Evolutionary conservation across 257 asterid species (phyloP).

Genomic region (Paraleonurus japonicus): DNA sequence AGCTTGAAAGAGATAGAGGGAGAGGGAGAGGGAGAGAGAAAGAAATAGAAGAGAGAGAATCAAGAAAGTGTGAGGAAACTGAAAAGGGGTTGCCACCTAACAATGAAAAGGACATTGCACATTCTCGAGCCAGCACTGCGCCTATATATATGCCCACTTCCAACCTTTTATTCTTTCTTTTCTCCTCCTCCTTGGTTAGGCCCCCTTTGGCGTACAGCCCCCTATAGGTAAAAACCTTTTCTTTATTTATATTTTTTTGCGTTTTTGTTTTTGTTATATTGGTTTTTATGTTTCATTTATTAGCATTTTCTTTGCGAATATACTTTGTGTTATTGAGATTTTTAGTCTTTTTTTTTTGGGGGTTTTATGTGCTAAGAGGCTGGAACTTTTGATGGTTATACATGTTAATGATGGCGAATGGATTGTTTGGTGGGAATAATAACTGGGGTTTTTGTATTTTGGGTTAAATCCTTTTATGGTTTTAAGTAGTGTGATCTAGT

Average conservation of each 20-base stretch:
- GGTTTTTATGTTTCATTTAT: neutral
- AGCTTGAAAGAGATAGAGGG: constrained; percentile 21
- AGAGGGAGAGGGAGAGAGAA: too few relatives aligned
- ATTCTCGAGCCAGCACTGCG: constrained; percentile 28
- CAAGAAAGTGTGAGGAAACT: constrained; percentile 12
- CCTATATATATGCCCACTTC: constrained; percentile 44
- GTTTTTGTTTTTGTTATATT: neutral
- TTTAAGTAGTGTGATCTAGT: neutral
- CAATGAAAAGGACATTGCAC: constrained; percentile 33
- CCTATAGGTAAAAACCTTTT: constrained; percentile 31
- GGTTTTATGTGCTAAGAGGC: neutral
- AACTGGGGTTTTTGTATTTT: constrained; percentile 3
- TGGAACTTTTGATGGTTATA: constrained; percentile 17
- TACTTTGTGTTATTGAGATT: neutral
- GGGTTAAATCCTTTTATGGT: neutral
- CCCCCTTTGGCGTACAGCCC: constrained; percentile 4
- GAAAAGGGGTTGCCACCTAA: constrained; percentile 36
- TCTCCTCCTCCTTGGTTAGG: constrained; percentile 21
- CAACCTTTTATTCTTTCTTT: constrained; percentile 17
- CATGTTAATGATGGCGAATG: constrained; percentile 12
- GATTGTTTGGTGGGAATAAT: constrained; percentile 21
- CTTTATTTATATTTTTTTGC: neutral
- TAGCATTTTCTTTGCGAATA: neutral
- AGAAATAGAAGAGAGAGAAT: constrained; percentile 7
- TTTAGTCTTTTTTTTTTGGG: neutral